Evolutionary conservation across 1,284 basidiomycete genomes (phyloP).

Genomic region (Leccinum proliferum): DNA sequence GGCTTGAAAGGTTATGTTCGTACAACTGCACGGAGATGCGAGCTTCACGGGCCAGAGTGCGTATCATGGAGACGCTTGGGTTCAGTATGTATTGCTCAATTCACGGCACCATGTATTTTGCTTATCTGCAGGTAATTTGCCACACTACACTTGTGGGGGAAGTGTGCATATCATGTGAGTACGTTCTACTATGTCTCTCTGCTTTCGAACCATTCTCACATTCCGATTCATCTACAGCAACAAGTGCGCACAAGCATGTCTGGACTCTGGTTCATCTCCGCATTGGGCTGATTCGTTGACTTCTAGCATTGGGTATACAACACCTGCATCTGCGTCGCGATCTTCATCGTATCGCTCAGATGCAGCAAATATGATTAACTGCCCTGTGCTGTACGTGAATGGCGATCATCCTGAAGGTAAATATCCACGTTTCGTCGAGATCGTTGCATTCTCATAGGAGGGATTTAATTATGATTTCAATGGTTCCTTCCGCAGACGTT

Average conservation of each 20-base stretch:
- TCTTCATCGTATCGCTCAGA: conserved; percentile 89
- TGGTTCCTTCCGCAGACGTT: conserved; percentile 48
- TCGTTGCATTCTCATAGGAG: background rate
- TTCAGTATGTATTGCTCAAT: conserved; percentile 49
- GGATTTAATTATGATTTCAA: background rate
- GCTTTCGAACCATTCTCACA: conserved; percentile 59
- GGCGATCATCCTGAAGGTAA: conserved; percentile 85
- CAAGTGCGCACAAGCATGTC: conserved; percentile 34
- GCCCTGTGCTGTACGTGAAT: conserved; percentile 88
- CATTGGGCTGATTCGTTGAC: background rate
- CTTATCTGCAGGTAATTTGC: conserved; percentile 58
- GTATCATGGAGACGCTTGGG: conserved; percentile 80
- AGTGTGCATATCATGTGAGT: conserved; percentile 90
- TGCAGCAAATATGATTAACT: conserved; percentile 85
- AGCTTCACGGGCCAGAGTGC: conserved; percentile 88
- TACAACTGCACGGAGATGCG: conserved; percentile 87
- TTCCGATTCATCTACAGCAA: conserved; percentile 35
- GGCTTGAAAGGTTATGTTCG: conserved; percentile 59
- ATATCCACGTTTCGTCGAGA: conserved; percentile 10
- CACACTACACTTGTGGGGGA: conserved; percentile 86
- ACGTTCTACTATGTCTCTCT: conserved; percentile 27
- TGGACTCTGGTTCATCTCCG: background rate
- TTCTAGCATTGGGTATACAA: conserved; percentile 83
- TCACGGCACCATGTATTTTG: background rate
- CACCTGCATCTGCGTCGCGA: conserved; percentile 74